Conservation (phyloP, 441 rosid genomes). For the Jatropha podagrica region DNA sequence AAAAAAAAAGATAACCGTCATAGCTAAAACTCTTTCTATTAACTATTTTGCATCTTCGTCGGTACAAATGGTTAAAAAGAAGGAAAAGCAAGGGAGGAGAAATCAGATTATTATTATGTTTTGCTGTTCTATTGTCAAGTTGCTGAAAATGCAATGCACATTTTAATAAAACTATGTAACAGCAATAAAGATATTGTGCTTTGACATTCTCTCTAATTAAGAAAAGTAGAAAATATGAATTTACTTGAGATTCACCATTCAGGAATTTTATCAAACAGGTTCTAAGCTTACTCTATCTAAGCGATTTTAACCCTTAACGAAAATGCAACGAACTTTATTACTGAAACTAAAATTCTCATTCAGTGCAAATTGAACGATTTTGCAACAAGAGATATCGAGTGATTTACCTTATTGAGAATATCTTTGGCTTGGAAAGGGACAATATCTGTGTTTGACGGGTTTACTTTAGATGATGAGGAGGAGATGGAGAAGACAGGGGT, state of each 20-base stretch:
- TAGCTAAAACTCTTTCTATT: not conserved
- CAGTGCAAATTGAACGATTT: not conserved
- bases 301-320: not conserved
- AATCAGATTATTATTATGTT: not conserved
- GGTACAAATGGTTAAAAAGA: not conserved
- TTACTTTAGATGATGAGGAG: conserved; percentile 32
- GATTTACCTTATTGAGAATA: conserved; percentile 46
- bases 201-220: too few species aligned
- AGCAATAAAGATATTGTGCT: too few species aligned
- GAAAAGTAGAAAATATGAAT: too few species aligned
- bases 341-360: not conserved
- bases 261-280: conserved; percentile 59
- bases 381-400: not conserved
- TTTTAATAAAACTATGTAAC: too few species aligned
- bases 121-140: too few species aligned
- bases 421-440: conserved; percentile 19
- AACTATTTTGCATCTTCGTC: not conserved
- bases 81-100: not conserved
- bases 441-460: conserved; percentile 26
- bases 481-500: conserved; percentile 37
- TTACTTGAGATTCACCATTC: conserved; percentile 15
- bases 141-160: too few species aligned
- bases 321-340: not conserved
- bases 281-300: conserved; percentile 9
- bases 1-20: not conserved